A percentile compares a stretch with the other conserved stretches of the same genome.
These are phyloP conservation scores for Mycena olivaceomarginata DNA, from an alignment of 768 basidiomycete genomes.

Conservation along the genomic window DNA sequence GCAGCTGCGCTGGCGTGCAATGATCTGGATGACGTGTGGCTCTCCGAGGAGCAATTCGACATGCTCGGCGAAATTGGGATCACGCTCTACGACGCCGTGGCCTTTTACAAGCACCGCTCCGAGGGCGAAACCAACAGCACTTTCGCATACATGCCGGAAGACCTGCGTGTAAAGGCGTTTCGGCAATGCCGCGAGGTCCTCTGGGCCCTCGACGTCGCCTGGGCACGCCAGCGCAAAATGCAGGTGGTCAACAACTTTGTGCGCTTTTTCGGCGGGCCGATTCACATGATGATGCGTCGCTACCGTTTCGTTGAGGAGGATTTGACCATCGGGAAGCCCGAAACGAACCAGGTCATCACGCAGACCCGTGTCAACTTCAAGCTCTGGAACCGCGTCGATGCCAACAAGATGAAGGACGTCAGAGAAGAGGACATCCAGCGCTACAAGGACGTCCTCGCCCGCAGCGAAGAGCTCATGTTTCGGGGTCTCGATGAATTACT, in stretches of 20 bases:
- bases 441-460: constrained; percentile 4
- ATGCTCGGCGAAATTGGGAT: neutral
- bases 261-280: neutral
- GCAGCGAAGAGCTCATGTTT: constrained; percentile 4
- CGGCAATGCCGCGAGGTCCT: constrained; percentile 23
- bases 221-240: neutral
- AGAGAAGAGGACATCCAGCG: neutral
- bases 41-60: constrained; percentile 12
- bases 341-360: neutral
- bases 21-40: neutral
- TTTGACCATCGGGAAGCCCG: neutral
- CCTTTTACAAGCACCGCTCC: constrained; percentile 10
- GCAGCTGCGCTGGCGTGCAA: constrained; percentile 13
- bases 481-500: neutral
- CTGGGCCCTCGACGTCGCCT: constrained; percentile 13
- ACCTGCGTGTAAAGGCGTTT: neutral
- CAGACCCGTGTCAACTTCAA: neutral
- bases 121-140: constrained; percentile 1
- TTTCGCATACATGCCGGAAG: constrained; percentile 4
- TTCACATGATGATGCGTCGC: constrained; percentile 13
- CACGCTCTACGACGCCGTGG: constrained; percentile 14
- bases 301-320: constrained; percentile 8
- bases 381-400: constrained; percentile 7
- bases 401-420: neutral
- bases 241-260: neutral